Base-by-base conservation (phyloP, 1,139 yeast genomes). In the Suzukiozyma palmioleophila region DNA sequence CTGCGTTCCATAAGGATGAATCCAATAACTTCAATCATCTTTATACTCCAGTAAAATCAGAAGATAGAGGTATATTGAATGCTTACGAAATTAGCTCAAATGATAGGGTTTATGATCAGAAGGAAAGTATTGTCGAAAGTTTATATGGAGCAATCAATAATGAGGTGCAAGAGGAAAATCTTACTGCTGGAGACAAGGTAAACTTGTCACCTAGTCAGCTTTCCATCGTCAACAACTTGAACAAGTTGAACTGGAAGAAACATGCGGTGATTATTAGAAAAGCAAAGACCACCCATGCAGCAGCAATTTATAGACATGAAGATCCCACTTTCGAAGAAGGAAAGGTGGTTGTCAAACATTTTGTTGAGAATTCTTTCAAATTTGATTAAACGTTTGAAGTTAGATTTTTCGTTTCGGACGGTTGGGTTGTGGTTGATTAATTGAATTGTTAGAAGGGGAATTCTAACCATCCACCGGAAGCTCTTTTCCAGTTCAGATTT, bases 241-340 rank as follows among this genome's bases (percentile, higher is more conserved):
- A 86, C 57, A 48, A 59, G 1, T 57, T 86, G 10, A 52, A 61
- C 3, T 87, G 95, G 95, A 59, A 65, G 26, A 87, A 84, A 56
- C 83, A 57, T 53, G 94, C 94, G 0, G 72, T 86, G 24, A 71
- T 84, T 43, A 82, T 87, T 39, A 71, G 83, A 34, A 64, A 73
- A 26, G 81, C 92, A 3, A 71, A 71, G 38, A 75, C 80, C 37
- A 74, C 94, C 0, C 96, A 87, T 53, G 88, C 95, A 2, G 95
- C 92, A 2, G 82, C 87, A 1, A 84, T 87, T 43, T 85, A 81
- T 30, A 71, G 95, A 41, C 75, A 71, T 43, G 60, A 61, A 11
- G 75, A 75, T 28, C 71, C 73, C 16, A 59, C 66, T 16, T 79
- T 74, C 44, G 76, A 64, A 26, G 95, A 87, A 57, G 96, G 96